Evolutionary conservation across 2,329 filamentous ascomycete species (phyloP).

Genomic region (Ophiocordyceps camponoti-rufipedis): DNA sequence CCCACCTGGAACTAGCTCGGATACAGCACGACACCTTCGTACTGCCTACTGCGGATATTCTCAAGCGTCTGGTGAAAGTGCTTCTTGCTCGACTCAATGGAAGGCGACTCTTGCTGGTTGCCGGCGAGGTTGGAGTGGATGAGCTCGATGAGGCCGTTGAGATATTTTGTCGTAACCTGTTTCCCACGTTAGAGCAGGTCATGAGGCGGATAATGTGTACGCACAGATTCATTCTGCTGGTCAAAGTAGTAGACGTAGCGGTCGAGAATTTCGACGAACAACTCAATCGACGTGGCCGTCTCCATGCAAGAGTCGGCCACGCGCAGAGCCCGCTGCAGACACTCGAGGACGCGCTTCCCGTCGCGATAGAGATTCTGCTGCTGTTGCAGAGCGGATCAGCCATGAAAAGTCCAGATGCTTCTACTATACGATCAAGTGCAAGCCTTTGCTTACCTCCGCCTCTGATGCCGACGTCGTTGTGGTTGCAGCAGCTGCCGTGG

Average conservation of each 20-base stretch:
- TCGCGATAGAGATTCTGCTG: constrained; percentile 69
- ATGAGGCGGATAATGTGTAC: constrained; percentile 7
- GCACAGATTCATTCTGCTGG: constrained; percentile 87
- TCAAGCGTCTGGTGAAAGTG: constrained; percentile 93
- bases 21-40: constrained; percentile 73
- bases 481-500: constrained; percentile 39
- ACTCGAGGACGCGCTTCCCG: constrained; percentile 91
- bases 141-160: constrained; percentile 93
- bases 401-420: not conserved
- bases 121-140: constrained; percentile 91
- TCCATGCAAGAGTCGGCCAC: constrained; percentile 99
- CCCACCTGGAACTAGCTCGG: constrained; percentile 17
- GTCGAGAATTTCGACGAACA: constrained; percentile 97
- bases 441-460: constrained; percentile 41
- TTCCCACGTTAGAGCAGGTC: not conserved
- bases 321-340: constrained; percentile 80
- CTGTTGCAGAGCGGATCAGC: not conserved
- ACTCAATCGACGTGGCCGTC: constrained; percentile 85
- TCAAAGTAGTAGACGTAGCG: constrained; percentile 99
- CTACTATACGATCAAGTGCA: too few species aligned
- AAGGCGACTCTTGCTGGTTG: constrained; percentile 63
- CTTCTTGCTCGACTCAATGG: constrained; percentile 74
- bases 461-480: constrained; percentile 45
- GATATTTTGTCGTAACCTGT: constrained; percentile 81
- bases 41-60: constrained; percentile 80